Percentiles rank a stretch among this genome's conserved stretches.
Evolutionary conservation across 345 rosid genomes (phyloP).

Genomic region (Linum tenue): DNA sequence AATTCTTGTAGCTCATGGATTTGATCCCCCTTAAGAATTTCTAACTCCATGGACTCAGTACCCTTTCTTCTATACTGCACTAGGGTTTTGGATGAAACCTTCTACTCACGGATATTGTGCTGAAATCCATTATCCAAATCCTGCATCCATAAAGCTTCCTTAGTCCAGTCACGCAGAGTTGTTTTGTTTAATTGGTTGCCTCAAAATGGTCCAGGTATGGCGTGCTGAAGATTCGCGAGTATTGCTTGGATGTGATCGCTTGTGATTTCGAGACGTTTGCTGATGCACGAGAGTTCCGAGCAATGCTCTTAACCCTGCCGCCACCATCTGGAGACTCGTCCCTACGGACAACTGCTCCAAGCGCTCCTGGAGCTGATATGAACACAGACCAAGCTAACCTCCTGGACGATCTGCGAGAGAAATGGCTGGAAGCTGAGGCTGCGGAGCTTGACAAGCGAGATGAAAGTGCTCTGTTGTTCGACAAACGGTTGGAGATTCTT

Average conservation of each 20-base stretch:
- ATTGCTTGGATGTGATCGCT: conserved; percentile 75
- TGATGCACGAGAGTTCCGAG: conserved; percentile 60
- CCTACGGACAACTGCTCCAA: conserved; percentile 74
- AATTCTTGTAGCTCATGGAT: no score
- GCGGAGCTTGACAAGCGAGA: conserved; percentile 97
- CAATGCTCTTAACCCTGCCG: conserved; percentile 82
- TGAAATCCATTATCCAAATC: no score
- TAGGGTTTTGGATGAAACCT: no score
- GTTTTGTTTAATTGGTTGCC: neutral
- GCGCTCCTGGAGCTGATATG: conserved; percentile 75
- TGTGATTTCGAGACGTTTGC: conserved; percentile 91
- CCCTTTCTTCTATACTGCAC: no score
- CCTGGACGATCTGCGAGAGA: conserved; percentile 85
- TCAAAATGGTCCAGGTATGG: conserved; percentile 55
- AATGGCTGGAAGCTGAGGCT: conserved; percentile 98
- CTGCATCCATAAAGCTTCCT: no score
- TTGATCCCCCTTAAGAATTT: no score
- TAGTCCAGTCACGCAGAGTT: neutral
- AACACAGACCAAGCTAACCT: conserved; percentile 69
- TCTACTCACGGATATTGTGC: no score
- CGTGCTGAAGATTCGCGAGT: conserved; percentile 79
- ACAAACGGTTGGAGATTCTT: conserved; percentile 78
- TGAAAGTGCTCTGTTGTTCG: conserved; percentile 79
- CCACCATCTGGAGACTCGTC: conserved; percentile 96
- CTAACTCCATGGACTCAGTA: no score